Evolutionary conservation across 768 basidiomycete genomes (phyloP).

Genomic region (Cyclocybe aegerita): DNA sequence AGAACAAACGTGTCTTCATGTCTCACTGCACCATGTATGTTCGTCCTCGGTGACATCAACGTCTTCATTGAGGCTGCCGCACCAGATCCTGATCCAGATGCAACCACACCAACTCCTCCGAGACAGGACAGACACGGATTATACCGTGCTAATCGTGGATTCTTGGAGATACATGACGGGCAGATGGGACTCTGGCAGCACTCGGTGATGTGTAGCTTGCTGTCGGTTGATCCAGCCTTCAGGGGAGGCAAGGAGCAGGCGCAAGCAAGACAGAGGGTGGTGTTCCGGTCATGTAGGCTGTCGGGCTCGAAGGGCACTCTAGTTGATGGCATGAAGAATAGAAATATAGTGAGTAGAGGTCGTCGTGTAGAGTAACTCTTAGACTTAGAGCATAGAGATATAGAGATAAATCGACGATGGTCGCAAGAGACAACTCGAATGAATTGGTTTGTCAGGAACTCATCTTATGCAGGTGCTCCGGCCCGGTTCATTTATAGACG

Average conservation of each 20-base stretch:
- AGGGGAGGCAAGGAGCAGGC: slow-evolving; percentile 54
- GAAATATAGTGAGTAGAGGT: no score
- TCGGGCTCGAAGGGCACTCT: no score
- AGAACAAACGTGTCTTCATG: slow-evolving; percentile 67
- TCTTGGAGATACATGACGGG: slow-evolving; percentile 49
- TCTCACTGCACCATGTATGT: slow-evolving; percentile 53
- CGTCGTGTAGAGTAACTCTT: no score
- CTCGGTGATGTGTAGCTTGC: slow-evolving; percentile 45
- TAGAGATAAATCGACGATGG: no score
- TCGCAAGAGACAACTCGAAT: no score
- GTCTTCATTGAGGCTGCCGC: neutral
- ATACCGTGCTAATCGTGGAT: slow-evolving; percentile 66
- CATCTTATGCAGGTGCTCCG: no score
- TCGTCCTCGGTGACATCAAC: slow-evolving; percentile 5
- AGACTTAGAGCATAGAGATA: no score
- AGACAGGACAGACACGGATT: slow-evolving; percentile 74
- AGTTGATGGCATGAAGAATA: no score
- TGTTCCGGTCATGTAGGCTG: slow-evolving; percentile 15
- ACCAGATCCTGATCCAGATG: slow-evolving; percentile 6
- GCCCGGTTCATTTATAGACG: no score
- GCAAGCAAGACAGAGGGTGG: slow-evolving; percentile 58
- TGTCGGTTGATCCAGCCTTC: slow-evolving; percentile 14
- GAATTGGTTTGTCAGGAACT: no score
- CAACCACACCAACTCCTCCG: slow-evolving; percentile 48
- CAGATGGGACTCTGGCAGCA: slow-evolving; percentile 74